Evolutionary conservation across 225 moss, liverwort and hornwort species (phyloP), one percentile per base, ranked within the genome.

Genomic region (Polytrichum commune): DNA sequence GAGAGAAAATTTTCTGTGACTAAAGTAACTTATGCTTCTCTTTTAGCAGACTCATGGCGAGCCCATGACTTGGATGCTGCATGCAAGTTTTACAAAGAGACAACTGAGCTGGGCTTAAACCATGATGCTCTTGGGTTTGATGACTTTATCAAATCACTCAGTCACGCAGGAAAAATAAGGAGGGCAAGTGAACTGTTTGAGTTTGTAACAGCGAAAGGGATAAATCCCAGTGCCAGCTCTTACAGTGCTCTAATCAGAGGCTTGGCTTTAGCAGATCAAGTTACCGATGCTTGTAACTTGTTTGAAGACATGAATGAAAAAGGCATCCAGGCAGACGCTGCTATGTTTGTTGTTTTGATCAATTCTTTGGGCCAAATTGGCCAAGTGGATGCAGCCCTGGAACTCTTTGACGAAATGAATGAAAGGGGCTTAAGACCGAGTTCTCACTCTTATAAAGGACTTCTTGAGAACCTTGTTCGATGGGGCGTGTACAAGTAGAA

Each of bases 351-450:
- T 10, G 18, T 27, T 24, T 27, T 68, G 6, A 68, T 68, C 27
- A 68, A 68, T 24, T 53, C 67, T 53, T 53, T 68, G n/a, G 67
- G 67, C 2, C 54, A 0, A 25, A 19, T 68, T 54, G 67, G 67
- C 24, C 67, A 68, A 68, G 46, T 23, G 67, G 67, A 53, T 27
- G 67, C 67, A 25, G 67, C 67, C 27, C 19, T 26, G 22, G 67
- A 68, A 27, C 67, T 68, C 25, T 68, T 68, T 68, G 67, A 68
- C 5, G 67, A 68, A 54, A 68, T 68, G 67, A 68, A 68, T 2
- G 67, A 68, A 25, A 5, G 27, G 25, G 67, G 67, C 54, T 68
- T 68, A 53, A 53, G 67, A 68, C 67, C 67, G 0, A 54, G 54
- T 68, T 25, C 67, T 9, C 18, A 54, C 25, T 68, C 67, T 22